Evolutionary conservation across 805 yeast genomes (phyloP).

Genomic region (Lachancea cidri): DNA sequence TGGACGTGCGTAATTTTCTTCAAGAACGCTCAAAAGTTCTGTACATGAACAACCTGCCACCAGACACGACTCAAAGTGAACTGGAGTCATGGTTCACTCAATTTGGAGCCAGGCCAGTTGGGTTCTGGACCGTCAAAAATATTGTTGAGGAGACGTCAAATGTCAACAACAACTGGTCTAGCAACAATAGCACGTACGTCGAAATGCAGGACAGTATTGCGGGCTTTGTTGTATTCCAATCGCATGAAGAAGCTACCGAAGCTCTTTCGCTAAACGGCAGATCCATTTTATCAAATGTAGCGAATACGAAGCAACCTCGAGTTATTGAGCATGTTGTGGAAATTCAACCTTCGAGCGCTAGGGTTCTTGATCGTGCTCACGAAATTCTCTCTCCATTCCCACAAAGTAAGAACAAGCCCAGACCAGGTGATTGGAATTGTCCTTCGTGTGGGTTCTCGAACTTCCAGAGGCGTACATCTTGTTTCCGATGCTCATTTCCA

Average conservation of each 20-base stretch:
- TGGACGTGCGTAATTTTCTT: conserved; percentile 63
- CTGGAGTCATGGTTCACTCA: conserved; percentile 88
- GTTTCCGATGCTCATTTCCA: conserved; percentile 89
- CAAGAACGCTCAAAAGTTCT: conserved; percentile 73
- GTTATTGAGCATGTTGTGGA: conserved; percentile 64
- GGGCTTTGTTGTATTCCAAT: conserved; percentile 81
- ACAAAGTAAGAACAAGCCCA: conserved; percentile 74
- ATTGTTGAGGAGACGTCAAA: conserved; percentile 33
- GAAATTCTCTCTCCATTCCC: conserved; percentile 84
- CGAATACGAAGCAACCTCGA: conserved; percentile 33
- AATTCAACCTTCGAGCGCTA: conserved; percentile 78
- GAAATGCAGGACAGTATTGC: conserved; percentile 49
- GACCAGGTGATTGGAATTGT: conserved; percentile 99
- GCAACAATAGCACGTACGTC: conserved; percentile 29
- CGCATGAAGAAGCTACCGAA: conserved; percentile 83
- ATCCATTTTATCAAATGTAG: conserved; percentile 32
- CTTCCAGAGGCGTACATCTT: conserved; percentile 89
- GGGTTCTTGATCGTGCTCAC: conserved; percentile 74
- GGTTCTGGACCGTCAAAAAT: conserved; percentile 82
- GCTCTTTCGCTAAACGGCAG: conserved; percentile 77
- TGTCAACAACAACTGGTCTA: conserved; percentile 20
- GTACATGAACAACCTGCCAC: conserved; percentile 73
- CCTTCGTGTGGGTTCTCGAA: conserved; percentile 94
- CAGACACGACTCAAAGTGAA: conserved; percentile 85
- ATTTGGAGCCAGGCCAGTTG: conserved; percentile 78